Conservation (phyloP, 805 yeast species). For the Spathaspora arborariae region DNA sequence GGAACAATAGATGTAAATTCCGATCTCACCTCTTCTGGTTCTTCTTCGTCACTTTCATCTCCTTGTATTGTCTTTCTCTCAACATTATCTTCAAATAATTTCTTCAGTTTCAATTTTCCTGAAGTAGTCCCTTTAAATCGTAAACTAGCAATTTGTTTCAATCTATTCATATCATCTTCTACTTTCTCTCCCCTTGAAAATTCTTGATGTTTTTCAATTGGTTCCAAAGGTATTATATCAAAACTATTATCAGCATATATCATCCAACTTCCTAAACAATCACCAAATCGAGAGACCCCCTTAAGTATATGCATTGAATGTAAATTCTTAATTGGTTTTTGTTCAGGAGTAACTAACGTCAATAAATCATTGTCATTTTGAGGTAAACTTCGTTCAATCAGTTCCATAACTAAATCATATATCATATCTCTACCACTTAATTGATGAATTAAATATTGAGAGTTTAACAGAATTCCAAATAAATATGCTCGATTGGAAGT, state of each 20-base stretch:
- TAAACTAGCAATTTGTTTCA: constrained; percentile 46
- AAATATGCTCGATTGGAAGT: constrained; percentile 60
- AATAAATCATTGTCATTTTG: constrained; percentile 40
- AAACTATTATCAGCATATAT: constrained; percentile 66
- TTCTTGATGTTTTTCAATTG: constrained; percentile 38
- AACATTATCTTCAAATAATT: constrained; percentile 35
- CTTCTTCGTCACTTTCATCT: constrained; percentile 15
- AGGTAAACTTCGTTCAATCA: constrained; percentile 52
- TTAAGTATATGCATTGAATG: constrained; percentile 54
- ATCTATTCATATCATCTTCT: constrained; percentile 9
- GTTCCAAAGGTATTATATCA: constrained; percentile 61
- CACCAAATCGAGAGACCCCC: constrained; percentile 60
- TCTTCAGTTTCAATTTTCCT: constrained; percentile 31
- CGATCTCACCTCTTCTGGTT: constrained; percentile 10
- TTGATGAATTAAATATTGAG: constrained; percentile 66
- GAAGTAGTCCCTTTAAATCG: constrained; percentile 57
- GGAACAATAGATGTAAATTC: constrained; percentile 57
- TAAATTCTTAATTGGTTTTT: constrained; percentile 39
- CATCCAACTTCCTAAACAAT: constrained; percentile 68
- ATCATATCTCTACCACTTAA: constrained; percentile 41
- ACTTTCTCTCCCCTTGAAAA: neutral
- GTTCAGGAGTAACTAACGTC: constrained; percentile 34
- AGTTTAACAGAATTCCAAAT: constrained; percentile 61
- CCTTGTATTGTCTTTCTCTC: constrained; percentile 10
- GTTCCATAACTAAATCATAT: constrained; percentile 54